A percentile compares a stretch with the other conserved stretches of the same genome.
Conservation (phyloP, 2,329 filamentous ascomycete genomes). For the Claviceps monticola region DNA sequence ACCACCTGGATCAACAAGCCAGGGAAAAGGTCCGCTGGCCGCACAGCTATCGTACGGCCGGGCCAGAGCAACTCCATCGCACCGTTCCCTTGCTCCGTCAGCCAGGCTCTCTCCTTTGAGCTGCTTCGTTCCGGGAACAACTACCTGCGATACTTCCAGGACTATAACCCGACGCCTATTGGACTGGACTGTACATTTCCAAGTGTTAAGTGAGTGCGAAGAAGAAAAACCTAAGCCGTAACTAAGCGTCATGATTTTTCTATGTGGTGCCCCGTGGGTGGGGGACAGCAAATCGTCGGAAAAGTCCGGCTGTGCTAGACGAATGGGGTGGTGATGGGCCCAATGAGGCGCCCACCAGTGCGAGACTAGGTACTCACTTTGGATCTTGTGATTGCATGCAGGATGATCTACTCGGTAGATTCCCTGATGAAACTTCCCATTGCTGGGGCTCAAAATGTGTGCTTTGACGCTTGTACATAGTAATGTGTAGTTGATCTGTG, state of each 20-base stretch:
- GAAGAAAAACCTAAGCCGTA: neutral
- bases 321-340: neutral
- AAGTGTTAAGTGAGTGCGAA: slow-evolving; percentile 11
- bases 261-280: neutral
- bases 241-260: neutral
- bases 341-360: neutral
- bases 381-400: too few species aligned
- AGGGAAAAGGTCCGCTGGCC: slow-evolving; percentile 27
- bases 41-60: slow-evolving; percentile 28
- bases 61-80: slow-evolving; percentile 41
- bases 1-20: slow-evolving; percentile 42
- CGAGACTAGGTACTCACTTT: neutral
- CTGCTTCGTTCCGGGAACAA: slow-evolving; percentile 35
- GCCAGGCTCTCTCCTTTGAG: slow-evolving; percentile 35
- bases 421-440: too few species aligned
- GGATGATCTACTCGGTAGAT: neutral
- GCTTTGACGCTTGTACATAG: neutral
- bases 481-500: too few species aligned
- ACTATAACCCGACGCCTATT: slow-evolving; percentile 39
- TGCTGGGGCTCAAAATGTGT: neutral
- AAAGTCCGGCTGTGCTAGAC: neutral
- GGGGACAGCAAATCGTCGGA: neutral
- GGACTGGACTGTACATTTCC: slow-evolving; percentile 26
- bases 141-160: slow-evolving; percentile 47
- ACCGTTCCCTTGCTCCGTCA: slow-evolving; percentile 40